Evolutionary conservation across 129 eudicot species (phyloP), one percentile per base, ranked within the genome.

Genomic region (Flaveria ramosissima): DNA sequence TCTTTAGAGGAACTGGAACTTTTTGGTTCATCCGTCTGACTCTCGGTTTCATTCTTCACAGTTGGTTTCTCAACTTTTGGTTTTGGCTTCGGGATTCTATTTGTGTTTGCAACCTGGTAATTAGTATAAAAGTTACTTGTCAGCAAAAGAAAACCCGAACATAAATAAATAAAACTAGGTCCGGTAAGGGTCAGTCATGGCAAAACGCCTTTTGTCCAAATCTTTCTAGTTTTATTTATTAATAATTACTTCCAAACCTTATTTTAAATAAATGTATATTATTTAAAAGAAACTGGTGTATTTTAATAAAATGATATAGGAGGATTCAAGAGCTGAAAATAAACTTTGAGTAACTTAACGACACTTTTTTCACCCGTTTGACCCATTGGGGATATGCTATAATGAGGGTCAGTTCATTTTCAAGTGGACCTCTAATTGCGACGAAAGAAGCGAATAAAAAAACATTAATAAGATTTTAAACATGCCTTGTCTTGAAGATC

Each of bases 41-140:
- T 82, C 64, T 86, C 86, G 0, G 86, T 85, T 53, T 89, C 96
- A 79, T 82, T 89, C 76, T 89, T 89, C 26, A 82, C 86, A 14
- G 39, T 51, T 7, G 86, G 83, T 83, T 87, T 89, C 86, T 89
- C 93, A 20, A 94, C 85, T 71, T 91, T 94, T 1, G 97, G 99
- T 79, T 91, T 94, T 59, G 99, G 99, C 85, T 94, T 94, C 1
- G 97, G 97, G 71, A 94, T 94, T 79, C 80, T 87, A 72, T 91
- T 83, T 20, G 91, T 81, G 52, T 80, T 86, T 10, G 89, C 83
- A 78, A 91, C 99, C 99, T 94, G 80, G 41, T 74, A 71, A 64
- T 45, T 84, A 77, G 41, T 55, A 77, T 59, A 50, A 36, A 45
- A 10, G n/a, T 17, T 24, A 21, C 42, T 30, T 73, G 52, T 75